Conservation (phyloP, 495 filamentous ascomycete genomes). For the Aspergillus hancockii region DNA sequence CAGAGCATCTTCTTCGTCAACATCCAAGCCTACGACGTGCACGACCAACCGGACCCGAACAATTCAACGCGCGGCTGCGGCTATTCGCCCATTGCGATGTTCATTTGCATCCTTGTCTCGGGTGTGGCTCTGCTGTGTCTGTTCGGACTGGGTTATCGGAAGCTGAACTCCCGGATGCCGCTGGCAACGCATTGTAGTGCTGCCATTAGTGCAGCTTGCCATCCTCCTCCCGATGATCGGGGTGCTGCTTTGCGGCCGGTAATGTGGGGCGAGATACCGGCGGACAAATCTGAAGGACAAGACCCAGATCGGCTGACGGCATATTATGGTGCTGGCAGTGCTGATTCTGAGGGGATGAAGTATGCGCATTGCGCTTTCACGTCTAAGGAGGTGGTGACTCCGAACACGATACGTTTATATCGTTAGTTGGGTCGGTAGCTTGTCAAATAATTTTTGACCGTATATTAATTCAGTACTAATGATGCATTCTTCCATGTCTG, state of each 20-base stretch:
- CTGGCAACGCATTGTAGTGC: slow-evolving; percentile 33
- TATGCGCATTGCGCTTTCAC: slow-evolving; percentile 16
- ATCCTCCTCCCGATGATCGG: slow-evolving; percentile 25
- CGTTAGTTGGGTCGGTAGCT: too few species aligned
- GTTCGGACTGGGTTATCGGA: background rate
- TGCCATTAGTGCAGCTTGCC: slow-evolving; percentile 47
- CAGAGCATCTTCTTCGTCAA: slow-evolving; percentile 36
- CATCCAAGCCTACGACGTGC: slow-evolving; percentile 4
- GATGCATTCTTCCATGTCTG: too few species aligned
- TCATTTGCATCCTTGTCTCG: slow-evolving; percentile 5
- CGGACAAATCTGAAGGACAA: background rate
- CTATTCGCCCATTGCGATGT: slow-evolving; percentile 10
- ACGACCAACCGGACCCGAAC: background rate
- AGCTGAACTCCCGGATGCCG: slow-evolving; percentile 29
- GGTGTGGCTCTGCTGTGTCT: background rate
- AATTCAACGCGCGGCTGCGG: background rate
- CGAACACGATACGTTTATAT: too few species aligned
- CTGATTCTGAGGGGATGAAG: background rate
- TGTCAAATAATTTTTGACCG: too few species aligned
- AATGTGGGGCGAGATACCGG: slow-evolving; percentile 19
- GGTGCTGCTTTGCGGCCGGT: slow-evolving; percentile 20
- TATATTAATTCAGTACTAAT: too few species aligned
- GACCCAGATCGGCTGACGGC: too few species aligned
- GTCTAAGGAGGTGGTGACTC: slow-evolving; percentile 2
- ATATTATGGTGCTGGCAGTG: too few species aligned